Conservation (phyloP, 495 filamentous ascomycete genomes). For the Aspergillus biplanus region DNA sequence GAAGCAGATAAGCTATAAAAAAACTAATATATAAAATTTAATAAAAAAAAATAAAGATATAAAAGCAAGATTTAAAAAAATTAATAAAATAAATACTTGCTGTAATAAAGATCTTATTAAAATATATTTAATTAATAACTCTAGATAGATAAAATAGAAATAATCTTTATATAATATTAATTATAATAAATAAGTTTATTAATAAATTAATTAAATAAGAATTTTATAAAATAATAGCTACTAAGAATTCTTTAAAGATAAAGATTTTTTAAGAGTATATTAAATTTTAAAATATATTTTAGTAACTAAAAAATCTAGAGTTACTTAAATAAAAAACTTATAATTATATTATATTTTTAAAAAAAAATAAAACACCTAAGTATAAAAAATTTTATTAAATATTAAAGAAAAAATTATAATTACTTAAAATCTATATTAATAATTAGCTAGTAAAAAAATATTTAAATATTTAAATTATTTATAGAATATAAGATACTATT, state of each 20-base stretch:
- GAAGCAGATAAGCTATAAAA: neutral
- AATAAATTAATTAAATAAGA: too few relatives aligned
- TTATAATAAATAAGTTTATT: too few relatives aligned
- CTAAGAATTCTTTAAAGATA: neutral
- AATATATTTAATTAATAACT: too few relatives aligned
- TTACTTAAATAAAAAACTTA: neutral
- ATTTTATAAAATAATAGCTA: neutral
- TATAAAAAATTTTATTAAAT: too few relatives aligned
- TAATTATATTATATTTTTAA: neutral
- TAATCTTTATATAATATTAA: too few relatives aligned
- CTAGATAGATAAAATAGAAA: too few relatives aligned
- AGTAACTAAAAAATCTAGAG: neutral
- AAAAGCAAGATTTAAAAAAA: too few relatives aligned
- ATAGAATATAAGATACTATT: neutral
- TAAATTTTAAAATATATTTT: neutral
- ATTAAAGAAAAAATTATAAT: neutral
- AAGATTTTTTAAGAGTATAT: neutral
- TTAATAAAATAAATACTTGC: too few relatives aligned
- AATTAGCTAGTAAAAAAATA: neutral
- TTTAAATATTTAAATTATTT: neutral
- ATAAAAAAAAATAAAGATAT: too few relatives aligned
- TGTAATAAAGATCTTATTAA: too few relatives aligned
- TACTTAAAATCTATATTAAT: slow-evolving; percentile 1
- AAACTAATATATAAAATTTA: neutral
- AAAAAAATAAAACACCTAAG: too few relatives aligned